Evolutionary conservation across 1,284 basidiomycete species (phyloP).

Genomic region (Ustilago tritici): DNA sequence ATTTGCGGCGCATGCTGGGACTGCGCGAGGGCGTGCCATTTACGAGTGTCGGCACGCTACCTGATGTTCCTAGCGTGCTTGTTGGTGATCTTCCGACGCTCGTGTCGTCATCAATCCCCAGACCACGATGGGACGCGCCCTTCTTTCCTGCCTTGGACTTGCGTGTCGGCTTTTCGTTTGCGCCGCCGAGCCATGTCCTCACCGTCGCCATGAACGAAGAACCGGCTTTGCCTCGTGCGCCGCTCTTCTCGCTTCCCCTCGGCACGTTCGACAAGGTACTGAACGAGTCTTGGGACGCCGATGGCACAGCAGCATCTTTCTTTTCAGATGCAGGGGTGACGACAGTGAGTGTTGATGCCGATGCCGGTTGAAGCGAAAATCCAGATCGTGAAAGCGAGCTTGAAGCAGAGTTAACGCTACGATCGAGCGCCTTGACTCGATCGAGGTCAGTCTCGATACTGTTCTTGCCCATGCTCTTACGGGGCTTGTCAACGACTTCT

Average conservation of each 20-base stretch:
- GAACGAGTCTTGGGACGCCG: slow-evolving; percentile 59
- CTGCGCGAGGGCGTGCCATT: slow-evolving; percentile 27
- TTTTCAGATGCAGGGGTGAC: slow-evolving; percentile 5
- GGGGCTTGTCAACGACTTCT: slow-evolving; percentile 24
- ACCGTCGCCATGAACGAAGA: slow-evolving; percentile 71
- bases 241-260: slow-evolving; percentile 45
- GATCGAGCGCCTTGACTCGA: slow-evolving; percentile 44
- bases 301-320: slow-evolving; percentile 24
- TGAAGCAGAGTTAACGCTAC: slow-evolving; percentile 23
- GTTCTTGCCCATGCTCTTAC: slow-evolving; percentile 40
- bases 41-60: slow-evolving; percentile 21
- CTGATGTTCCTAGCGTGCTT: slow-evolving; percentile 17
- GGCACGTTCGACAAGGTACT: slow-evolving; percentile 50
- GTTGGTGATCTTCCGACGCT: slow-evolving; percentile 23
- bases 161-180: slow-evolving; percentile 81
- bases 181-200: slow-evolving; percentile 86
- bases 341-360: slow-evolving; percentile 1
- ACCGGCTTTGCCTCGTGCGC: slow-evolving; percentile 27
- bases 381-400: slow-evolving; percentile 27
- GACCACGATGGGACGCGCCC: slow-evolving; percentile 71
- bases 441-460: slow-evolving; percentile 41
- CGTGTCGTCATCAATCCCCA: slow-evolving; percentile 30
- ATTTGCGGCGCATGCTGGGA: slow-evolving; percentile 35
- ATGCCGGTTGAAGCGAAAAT: neutral
- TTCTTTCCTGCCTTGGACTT: slow-evolving; percentile 81